Percentiles rank a stretch among this genome's conserved stretches.
phyloP scores from a whole-genome alignment of 495 filamentous ascomycete species.

The Aspergillus funiculosus region DNA sequence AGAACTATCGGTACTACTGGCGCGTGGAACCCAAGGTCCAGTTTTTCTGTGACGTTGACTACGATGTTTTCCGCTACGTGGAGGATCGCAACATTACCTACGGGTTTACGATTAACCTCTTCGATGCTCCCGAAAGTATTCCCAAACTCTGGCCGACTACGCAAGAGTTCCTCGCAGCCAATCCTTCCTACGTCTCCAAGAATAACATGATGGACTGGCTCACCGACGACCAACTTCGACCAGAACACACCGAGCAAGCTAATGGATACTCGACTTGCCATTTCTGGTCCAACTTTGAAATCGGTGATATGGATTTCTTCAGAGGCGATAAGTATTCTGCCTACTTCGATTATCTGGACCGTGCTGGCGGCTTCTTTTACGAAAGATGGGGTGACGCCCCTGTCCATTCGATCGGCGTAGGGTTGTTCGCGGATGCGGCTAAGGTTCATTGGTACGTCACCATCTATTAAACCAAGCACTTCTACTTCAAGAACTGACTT shows the following conservation, averaged over 20 bases:
- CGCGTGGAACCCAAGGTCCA: constrained; percentile 98
- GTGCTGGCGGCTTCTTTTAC: constrained; percentile 96
- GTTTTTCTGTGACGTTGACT: constrained; percentile 99
- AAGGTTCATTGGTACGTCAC: constrained; percentile 87
- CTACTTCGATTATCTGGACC: constrained; percentile 94
- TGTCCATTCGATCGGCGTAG: constrained; percentile 92
- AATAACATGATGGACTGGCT: constrained; percentile 89
- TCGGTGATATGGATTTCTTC: constrained; percentile 94
- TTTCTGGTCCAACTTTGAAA: constrained; percentile 99
- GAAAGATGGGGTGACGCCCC: constrained; percentile 99
- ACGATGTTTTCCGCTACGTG: constrained; percentile 99
- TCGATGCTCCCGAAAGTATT: constrained; percentile 81
- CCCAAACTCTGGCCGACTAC: constrained; percentile 94
- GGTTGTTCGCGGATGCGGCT: constrained; percentile 81
- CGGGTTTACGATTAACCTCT: constrained; percentile 97
- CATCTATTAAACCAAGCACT: not conserved
- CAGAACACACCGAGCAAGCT: constrained; percentile 70
- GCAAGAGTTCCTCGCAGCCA: constrained; percentile 74
- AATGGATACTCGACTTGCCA: constrained; percentile 98
- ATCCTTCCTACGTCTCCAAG: constrained; percentile 72
- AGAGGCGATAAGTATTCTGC: constrained; percentile 83
- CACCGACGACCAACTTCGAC: constrained; percentile 67
- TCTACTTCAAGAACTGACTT: constrained; percentile 6
- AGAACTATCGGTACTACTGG: constrained; percentile 88
- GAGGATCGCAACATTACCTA: constrained; percentile 96